Conservation (phyloP, 2,329 filamentous ascomycete genomes). For the Microcyclosporella mali region DNA sequence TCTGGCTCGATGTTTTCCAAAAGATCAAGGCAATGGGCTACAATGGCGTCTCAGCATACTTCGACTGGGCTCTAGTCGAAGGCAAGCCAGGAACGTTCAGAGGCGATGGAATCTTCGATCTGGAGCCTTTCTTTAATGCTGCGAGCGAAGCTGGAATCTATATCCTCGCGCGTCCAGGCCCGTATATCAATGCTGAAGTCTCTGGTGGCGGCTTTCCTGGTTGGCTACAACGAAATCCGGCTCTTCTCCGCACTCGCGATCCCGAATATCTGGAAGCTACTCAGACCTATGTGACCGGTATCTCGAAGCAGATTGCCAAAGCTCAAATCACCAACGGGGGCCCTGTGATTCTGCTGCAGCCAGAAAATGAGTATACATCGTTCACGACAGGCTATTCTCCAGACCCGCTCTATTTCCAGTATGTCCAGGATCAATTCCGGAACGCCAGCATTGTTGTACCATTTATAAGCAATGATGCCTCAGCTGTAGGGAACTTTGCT, state of each 20-base stretch:
- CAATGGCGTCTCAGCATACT: slow-evolving; percentile 72
- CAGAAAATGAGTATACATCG: slow-evolving; percentile 73
- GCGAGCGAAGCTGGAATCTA: slow-evolving; percentile 69
- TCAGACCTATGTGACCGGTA: slow-evolving; percentile 57
- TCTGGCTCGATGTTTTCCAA: slow-evolving; percentile 70
- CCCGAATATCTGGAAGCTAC: slow-evolving; percentile 60
- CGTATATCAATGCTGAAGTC: slow-evolving; percentile 67
- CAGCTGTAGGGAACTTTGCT: slow-evolving; percentile 54
- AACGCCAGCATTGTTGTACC: slow-evolving; percentile 67
- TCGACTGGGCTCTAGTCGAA: slow-evolving; percentile 72
- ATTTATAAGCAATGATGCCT: slow-evolving; percentile 68
- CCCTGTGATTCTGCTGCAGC: slow-evolving; percentile 70
- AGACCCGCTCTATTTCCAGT: slow-evolving; percentile 59
- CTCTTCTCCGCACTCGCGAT: slow-evolving; percentile 56
- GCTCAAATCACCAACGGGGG: slow-evolving; percentile 79
- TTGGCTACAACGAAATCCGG: slow-evolving; percentile 67
- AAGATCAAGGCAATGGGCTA: slow-evolving; percentile 78
- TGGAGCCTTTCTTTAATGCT: slow-evolving; percentile 70
- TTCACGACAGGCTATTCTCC: slow-evolving; percentile 36
- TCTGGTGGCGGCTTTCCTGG: slow-evolving; percentile 74
- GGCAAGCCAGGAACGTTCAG: slow-evolving; percentile 64
- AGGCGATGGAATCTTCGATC: slow-evolving; percentile 64
- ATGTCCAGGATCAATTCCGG: slow-evolving; percentile 62
- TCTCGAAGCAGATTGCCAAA: slow-evolving; percentile 62
- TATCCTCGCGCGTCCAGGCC: slow-evolving; percentile 52